Evolutionary conservation across 495 filamentous ascomycete genomes (phyloP).

Genomic region (Neurospora hispaniola): DNA sequence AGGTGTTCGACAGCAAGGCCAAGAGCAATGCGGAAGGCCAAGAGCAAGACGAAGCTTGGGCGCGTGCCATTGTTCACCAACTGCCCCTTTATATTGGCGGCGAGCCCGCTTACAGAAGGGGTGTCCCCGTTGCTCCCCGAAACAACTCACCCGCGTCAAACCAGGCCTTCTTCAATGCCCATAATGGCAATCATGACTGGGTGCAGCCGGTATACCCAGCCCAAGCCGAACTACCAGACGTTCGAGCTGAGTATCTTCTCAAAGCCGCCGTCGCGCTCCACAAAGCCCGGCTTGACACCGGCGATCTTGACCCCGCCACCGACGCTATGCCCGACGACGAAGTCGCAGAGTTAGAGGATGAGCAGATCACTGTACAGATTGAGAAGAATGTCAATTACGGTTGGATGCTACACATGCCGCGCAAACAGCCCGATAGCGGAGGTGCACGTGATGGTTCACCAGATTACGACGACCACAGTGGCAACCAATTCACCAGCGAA

Average conservation of each 20-base stretch:
- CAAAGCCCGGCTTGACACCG: background rate
- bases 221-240: background rate
- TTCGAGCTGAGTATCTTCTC: background rate
- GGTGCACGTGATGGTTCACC: background rate
- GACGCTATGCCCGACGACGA: background rate
- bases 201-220: background rate
- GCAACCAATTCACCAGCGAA: background rate
- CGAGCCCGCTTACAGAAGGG: background rate
- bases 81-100: background rate
- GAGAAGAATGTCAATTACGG: background rate
- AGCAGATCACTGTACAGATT: background rate
- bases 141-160: background rate
- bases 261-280: background rate
- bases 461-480: background rate
- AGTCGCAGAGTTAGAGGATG: background rate
- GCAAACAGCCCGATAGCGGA: background rate
- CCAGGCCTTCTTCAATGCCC: background rate
- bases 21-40: background rate
- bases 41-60: background rate
- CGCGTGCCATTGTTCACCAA: background rate
- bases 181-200: background rate
- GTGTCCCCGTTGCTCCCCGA: background rate
- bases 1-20: background rate
- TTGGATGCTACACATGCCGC: background rate
- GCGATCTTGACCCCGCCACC: background rate